Percentiles rank a stretch among this genome's conserved stretches.
phyloP scores from a whole-genome alignment of 495 filamentous ascomycete genomes.

The Wilcoxina mikolae region DNA sequence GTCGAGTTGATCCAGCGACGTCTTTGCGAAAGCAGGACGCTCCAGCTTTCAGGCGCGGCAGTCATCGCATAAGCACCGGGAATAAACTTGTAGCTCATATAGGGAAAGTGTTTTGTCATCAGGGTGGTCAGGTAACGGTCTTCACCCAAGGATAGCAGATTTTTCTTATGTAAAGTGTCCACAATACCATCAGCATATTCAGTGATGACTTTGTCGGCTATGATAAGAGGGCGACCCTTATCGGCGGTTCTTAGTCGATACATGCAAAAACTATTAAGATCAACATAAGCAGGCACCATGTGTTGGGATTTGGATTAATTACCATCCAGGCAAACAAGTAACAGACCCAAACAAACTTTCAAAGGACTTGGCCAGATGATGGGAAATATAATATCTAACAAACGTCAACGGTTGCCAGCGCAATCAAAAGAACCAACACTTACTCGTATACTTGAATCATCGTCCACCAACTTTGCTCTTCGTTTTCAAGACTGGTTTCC shows the following conservation, averaged over 20 bases:
- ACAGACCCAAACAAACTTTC: conserved; percentile 94
- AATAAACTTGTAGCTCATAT: conserved; percentile 96
- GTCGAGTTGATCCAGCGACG: conserved; percentile 99
- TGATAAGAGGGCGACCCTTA: conserved; percentile 85
- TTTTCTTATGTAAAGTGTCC: conserved; percentile 98
- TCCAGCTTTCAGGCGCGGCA: conserved; percentile 83
- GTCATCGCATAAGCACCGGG: conserved; percentile 88
- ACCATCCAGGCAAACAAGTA: conserved; percentile 77
- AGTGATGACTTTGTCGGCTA: conserved; percentile 78
- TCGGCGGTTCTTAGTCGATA: conserved; percentile 91
- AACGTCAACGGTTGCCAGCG: neutral
- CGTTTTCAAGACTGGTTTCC: conserved; percentile 85
- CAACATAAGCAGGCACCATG: no score
- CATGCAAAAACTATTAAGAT: conserved; percentile 70
- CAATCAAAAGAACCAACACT: neutral
- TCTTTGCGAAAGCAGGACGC: conserved; percentile 91
- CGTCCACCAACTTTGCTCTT: conserved; percentile 79
- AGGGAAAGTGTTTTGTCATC: conserved; percentile 78
- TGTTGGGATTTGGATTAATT: no score
- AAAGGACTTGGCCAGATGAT: conserved; percentile 97
- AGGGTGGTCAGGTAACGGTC: conserved; percentile 94
- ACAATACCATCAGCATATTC: conserved; percentile 82
- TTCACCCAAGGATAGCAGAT: conserved; percentile 83
- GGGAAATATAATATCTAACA: conserved; percentile 72
- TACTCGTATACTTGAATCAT: conserved; percentile 99